Percentiles rank a stretch among this genome's conserved stretches.
Evolutionary conservation across 192 early-diverging fungal genomes (phyloP).

Genomic region (Paraglomus brasilianum): DNA sequence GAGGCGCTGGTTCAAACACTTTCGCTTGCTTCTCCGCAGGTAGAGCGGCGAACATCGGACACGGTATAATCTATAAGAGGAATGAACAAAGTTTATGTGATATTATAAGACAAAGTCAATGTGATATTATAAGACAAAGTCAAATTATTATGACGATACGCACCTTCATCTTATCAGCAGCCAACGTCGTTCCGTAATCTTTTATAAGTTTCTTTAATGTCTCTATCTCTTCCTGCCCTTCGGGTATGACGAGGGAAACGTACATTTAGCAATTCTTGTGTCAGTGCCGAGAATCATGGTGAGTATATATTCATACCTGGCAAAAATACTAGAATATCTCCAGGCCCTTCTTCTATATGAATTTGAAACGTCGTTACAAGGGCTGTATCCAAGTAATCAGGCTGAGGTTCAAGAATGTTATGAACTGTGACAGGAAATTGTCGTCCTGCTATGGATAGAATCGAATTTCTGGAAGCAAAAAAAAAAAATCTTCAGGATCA

Average conservation of each 20-base stretch:
- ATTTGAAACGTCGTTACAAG: slow-evolving; percentile 86
- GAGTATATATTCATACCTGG: slow-evolving; percentile 54
- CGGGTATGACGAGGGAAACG: neutral
- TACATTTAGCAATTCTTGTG: neutral
- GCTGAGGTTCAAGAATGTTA: slow-evolving; percentile 73
- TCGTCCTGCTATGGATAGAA: slow-evolving; percentile 88
- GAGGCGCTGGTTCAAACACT: slow-evolving; percentile 89
- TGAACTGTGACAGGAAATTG: slow-evolving; percentile 87
- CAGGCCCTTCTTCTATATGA: slow-evolving; percentile 79
- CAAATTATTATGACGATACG: no score
- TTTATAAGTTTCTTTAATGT: slow-evolving; percentile 79
- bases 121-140: no score
- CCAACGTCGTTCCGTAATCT: slow-evolving; percentile 66
- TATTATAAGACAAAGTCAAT: no score
- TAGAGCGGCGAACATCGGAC: slow-evolving; percentile 92
- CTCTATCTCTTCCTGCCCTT: slow-evolving; percentile 92
- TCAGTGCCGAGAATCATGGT: neutral
- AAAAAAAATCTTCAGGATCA: neutral
- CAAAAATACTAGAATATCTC: slow-evolving; percentile 93
- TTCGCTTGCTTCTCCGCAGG: slow-evolving; percentile 86
- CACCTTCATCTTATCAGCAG: slow-evolving; percentile 40
- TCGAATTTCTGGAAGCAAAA: slow-evolving; percentile 57
- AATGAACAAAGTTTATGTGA: no score
- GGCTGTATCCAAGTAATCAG: slow-evolving; percentile 92
- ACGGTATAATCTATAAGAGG: slow-evolving; percentile 65